These are phyloP conservation scores for Sungouiella blattae DNA, from an alignment of 805 yeast species.

Conservation along the genomic window DNA sequence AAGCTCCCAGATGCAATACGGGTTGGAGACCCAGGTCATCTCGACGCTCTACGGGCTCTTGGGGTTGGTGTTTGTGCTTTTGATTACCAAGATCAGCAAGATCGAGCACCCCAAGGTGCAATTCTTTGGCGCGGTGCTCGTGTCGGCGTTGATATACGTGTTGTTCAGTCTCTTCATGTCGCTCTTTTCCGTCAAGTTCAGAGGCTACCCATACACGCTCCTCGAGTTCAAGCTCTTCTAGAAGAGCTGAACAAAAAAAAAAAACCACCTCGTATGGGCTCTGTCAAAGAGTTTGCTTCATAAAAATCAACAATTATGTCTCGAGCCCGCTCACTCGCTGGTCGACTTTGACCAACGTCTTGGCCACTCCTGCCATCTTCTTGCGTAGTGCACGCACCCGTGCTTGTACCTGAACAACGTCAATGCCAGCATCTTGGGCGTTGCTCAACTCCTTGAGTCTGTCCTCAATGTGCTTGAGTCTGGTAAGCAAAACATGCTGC, in stretches of 20 bases:
- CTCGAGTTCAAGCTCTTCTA: constrained; percentile 16
- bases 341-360: constrained; percentile 36
- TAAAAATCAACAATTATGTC: too few species aligned
- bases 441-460: constrained; percentile 25
- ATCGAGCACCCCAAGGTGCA: constrained; percentile 43
- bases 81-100: constrained; percentile 56
- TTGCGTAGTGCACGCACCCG: constrained; percentile 29
- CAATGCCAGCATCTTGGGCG: constrained; percentile 18
- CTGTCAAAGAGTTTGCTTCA: too few species aligned
- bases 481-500: constrained; percentile 49
- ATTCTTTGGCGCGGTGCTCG: constrained; percentile 44
- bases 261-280: too few species aligned
- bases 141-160: constrained; percentile 46
- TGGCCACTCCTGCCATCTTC: constrained; percentile 24
- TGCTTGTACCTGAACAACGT: constrained; percentile 16
- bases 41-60: constrained; percentile 69
- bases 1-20: constrained; percentile 56
- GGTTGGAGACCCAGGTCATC: constrained; percentile 85
- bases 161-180: constrained; percentile 61
- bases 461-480: constrained; percentile 42
- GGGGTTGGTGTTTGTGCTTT: constrained; percentile 54
- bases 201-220: constrained; percentile 74
- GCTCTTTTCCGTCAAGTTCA: constrained; percentile 66
- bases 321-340: constrained; percentile 19
- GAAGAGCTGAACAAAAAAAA: too few species aligned